phyloP scores from a whole-genome alignment of 257 asterid genomes.

The Capsicum rhomboideum region DNA sequence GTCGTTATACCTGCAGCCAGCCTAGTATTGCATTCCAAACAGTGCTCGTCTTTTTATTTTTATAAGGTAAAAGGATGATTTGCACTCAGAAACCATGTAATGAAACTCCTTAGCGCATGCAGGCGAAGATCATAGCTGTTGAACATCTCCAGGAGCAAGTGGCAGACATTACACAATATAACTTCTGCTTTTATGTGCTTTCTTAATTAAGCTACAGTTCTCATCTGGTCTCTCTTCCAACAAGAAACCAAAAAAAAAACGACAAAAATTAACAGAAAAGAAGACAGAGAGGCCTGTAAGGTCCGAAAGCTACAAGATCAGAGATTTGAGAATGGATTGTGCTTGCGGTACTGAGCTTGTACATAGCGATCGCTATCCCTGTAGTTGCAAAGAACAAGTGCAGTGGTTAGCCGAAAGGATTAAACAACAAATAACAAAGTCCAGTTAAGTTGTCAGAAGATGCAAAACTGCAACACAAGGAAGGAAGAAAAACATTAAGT shows the following conservation, averaged over 20 bases:
- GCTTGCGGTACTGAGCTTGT: constrained; percentile 92
- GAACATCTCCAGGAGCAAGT: background rate
- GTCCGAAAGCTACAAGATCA: background rate
- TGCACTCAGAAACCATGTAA: background rate
- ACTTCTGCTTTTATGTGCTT: background rate
- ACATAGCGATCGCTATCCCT: constrained; percentile 98
- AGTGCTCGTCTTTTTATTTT: background rate
- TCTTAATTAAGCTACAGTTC: background rate
- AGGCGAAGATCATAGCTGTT: background rate
- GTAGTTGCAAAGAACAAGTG: constrained; percentile 14
- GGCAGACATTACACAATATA: background rate
- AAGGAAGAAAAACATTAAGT: background rate
- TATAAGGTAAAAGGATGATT: background rate
- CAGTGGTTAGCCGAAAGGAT: background rate
- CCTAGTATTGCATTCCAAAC: too few relatives aligned
- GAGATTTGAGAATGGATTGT: constrained; percentile 43
- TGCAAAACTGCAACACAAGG: background rate
- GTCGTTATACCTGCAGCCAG: too few relatives aligned
- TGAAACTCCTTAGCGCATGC: background rate
- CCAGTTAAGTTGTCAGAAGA: background rate
- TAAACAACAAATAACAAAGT: background rate
- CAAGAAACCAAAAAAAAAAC: background rate
- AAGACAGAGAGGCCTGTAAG: background rate
- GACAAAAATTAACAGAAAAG: background rate
- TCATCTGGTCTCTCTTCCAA: background rate